A percentile compares a stretch with the other conserved stretches of the same genome.
These are phyloP conservation scores for Colletotrichum sp. DNA, from an alignment of 2,329 filamentous ascomycete genomes.

Conservation along the genomic window DNA sequence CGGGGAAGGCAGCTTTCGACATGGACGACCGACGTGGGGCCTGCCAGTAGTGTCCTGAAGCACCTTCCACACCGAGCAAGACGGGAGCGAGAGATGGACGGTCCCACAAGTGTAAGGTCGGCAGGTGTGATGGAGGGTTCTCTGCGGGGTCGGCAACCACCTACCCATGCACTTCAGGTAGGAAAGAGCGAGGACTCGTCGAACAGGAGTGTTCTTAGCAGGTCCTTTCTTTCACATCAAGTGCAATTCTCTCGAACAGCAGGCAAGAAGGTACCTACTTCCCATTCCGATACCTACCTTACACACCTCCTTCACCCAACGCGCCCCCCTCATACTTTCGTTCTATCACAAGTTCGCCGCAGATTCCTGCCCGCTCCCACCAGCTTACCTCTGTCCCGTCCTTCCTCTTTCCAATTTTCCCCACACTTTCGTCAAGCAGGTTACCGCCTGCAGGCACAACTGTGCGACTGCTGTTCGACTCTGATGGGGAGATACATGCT, in stretches of 20 bases:
- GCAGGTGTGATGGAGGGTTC: background rate
- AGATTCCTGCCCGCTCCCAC: background rate
- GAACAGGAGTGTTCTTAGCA: fast-evolving
- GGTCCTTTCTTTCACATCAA: background rate
- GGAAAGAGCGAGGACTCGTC: background rate
- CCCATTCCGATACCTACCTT: too few species aligned
- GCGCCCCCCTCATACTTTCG: too few species aligned
- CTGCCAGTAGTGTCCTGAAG: background rate
- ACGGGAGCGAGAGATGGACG: background rate
- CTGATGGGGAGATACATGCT: too few species aligned
- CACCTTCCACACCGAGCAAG: background rate
- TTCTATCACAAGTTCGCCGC: background rate
- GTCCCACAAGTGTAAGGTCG: fast-evolving
- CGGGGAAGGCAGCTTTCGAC: background rate
- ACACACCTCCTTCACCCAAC: background rate
- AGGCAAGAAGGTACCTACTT: background rate
- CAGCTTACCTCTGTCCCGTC: background rate
- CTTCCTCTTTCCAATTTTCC: too few species aligned
- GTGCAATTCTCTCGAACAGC: background rate
- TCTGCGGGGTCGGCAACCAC: background rate
- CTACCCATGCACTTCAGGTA: background rate
- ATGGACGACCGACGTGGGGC: background rate
- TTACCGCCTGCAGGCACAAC: too few species aligned
- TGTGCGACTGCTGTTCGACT: too few species aligned
- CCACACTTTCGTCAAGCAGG: too few species aligned